Evolutionary conservation across 2,329 filamentous ascomycete genomes (phyloP).

Genomic region (Chaetoscypha palmicola): DNA sequence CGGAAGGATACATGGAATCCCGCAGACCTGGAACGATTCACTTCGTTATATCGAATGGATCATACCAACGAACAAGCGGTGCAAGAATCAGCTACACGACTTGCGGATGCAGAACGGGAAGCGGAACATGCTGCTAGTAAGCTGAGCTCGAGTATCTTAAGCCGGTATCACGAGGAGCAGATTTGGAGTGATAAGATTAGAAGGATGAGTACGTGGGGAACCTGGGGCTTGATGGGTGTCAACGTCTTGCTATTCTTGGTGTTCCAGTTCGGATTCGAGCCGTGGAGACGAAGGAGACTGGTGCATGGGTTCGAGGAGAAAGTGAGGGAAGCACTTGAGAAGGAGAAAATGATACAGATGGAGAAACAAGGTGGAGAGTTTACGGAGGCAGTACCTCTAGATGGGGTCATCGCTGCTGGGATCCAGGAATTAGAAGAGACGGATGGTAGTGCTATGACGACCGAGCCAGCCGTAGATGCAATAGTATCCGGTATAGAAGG

Average conservation of each 20-base stretch:
- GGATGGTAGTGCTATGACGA: background rate
- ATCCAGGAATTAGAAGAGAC: conserved; percentile 20
- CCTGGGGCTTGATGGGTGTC: conserved; percentile 95
- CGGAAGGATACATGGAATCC: conserved; percentile 90
- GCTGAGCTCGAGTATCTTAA: conserved; percentile 76
- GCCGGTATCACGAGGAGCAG: conserved; percentile 96
- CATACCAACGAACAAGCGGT: conserved; percentile 89
- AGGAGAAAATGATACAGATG: conserved; percentile 20
- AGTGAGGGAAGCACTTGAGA: conserved; percentile 56
- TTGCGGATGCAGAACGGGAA: conserved; percentile 69
- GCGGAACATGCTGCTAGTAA: conserved; percentile 70
- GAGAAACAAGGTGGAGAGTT: conserved; percentile 5
- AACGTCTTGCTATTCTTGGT: conserved; percentile 86
- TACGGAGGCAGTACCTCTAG: conserved; percentile 15
- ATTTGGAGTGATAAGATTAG: conserved; percentile 98
- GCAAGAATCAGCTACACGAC: conserved; percentile 58
- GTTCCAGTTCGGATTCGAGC: conserved; percentile 84
- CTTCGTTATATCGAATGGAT: conserved; percentile 81
- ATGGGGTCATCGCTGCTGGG: conserved; percentile 20
- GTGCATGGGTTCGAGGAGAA: conserved; percentile 78
- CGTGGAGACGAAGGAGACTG: conserved; percentile 76
- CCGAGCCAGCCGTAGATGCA: conserved; percentile 22
- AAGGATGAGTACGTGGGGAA: conserved; percentile 95
- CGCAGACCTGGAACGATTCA: conserved; percentile 87
- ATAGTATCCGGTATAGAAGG: conserved; percentile 18